Evolutionary conservation across 2,329 filamentous ascomycete species (phyloP).

Genomic region (Lecanicillium sp.): DNA sequence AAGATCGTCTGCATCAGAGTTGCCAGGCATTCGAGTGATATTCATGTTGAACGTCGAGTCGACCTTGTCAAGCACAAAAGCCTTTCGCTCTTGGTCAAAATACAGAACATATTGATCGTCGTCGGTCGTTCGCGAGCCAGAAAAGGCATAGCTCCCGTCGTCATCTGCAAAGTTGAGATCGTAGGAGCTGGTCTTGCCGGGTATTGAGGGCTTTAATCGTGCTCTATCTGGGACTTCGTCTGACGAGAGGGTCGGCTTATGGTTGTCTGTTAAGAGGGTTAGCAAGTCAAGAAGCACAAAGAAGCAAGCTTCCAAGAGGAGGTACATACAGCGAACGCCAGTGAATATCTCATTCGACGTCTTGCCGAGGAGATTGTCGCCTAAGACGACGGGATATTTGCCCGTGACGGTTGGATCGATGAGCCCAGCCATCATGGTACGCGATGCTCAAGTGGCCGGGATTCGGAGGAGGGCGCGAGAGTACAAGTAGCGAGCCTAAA

Average conservation of each 20-base stretch:
- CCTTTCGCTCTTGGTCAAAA: slow-evolving; percentile 66
- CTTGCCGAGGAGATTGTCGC: slow-evolving; percentile 51
- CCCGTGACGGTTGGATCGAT: slow-evolving; percentile 53
- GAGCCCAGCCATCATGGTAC: slow-evolving; percentile 27
- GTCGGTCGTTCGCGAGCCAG: slow-evolving; percentile 48
- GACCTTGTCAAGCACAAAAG: slow-evolving; percentile 74
- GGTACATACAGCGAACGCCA: slow-evolving; percentile 47
- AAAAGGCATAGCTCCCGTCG: slow-evolving; percentile 50
- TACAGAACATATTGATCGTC: slow-evolving; percentile 58
- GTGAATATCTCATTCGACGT: slow-evolving; percentile 51
- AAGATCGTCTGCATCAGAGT: slow-evolving; percentile 54
- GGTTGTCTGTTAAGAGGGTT: slow-evolving; percentile 43
- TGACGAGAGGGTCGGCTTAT: slow-evolving; percentile 47
- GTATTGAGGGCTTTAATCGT: slow-evolving; percentile 41
- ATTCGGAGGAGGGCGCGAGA: not conserved
- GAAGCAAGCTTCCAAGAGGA: not conserved
- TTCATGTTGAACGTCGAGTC: slow-evolving; percentile 86
- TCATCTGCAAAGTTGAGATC: slow-evolving; percentile 47
- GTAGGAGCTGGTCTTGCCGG: slow-evolving; percentile 43
- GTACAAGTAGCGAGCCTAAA: too few species aligned
- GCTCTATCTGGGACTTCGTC: slow-evolving; percentile 38
- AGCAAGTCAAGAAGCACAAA: not conserved
- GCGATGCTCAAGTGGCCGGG: not conserved
- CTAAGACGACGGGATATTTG: slow-evolving; percentile 56
- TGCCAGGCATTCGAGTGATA: slow-evolving; percentile 59